These are phyloP conservation scores for Aegilops sharonensis DNA, from an alignment of 176 grass and related monocot genomes.

Conservation along the genomic window DNA sequence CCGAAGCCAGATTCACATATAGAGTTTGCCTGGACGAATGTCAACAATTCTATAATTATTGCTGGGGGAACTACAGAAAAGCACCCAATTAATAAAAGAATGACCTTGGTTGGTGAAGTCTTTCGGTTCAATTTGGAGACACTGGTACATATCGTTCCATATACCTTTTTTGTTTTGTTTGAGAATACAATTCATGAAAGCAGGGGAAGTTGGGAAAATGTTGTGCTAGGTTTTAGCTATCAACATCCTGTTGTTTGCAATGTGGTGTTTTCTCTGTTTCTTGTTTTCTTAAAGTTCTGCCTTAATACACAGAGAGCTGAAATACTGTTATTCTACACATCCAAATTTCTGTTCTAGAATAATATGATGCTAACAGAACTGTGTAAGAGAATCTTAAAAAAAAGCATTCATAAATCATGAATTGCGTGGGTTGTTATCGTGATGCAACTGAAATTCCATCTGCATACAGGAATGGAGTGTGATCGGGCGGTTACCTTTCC, in stretches of 20 bases:
- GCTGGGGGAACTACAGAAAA: conserved; percentile 92
- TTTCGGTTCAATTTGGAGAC: conserved; percentile 88
- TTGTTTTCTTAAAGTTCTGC: not conserved
- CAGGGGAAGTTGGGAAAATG: not conserved
- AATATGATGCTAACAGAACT: not conserved
- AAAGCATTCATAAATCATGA: not conserved
- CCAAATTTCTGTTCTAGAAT: not conserved
- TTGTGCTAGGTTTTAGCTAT: not conserved
- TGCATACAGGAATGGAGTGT: conserved; percentile 82
- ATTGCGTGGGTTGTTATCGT: not conserved
- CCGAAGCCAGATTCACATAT: conserved; percentile 94
- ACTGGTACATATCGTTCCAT: conserved; percentile 38
- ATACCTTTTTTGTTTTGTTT: not conserved
- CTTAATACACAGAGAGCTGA: not conserved
- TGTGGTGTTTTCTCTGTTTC: not conserved
- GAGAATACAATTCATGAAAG: not conserved
- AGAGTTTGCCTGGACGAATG: conserved; percentile 95
- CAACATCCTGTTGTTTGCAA: not conserved
- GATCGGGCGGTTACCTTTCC: conserved; percentile 82
- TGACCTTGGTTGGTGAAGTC: conserved; percentile 86
- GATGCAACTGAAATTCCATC: conserved; percentile 17
- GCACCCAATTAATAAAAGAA: conserved; percentile 82
- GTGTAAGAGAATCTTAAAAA: not conserved
- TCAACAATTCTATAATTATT: conserved; percentile 85
- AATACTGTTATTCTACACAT: not conserved